Evolutionary conservation across 352 stramenopile species (phyloP), one percentile per base, ranked within the genome.

Genomic region (Globisporangium okanoganense): DNA sequence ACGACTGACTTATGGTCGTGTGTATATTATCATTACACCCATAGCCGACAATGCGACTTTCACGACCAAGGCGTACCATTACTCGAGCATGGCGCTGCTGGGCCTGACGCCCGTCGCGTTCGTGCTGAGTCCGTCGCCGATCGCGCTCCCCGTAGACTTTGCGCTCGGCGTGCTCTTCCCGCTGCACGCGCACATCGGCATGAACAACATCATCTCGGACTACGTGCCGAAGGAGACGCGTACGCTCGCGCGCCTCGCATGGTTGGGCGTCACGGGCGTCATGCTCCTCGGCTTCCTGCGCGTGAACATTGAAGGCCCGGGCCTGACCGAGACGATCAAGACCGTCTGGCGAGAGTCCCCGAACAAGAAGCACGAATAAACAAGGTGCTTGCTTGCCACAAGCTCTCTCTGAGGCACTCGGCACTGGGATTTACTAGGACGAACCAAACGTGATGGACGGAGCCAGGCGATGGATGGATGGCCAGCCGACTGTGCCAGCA

Each of bases 161-260:
- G 73, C 81, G 44, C 65, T 98, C 16, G 79, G 87, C 45, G 78
- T 87, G 43, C 75, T 94, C 47, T 80, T 98, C 66, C 82, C 92
- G 3, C 74, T 94, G 41, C 94, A 98, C 73, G 78, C 76, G 35
- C 95, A 97, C 79, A 95, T 98, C 52, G 92, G 94, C 52, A 88
- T 98, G 76, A 98, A 97, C 80, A 91, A 95, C 70, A 92, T 98
- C 58, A 88, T 93, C 51, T 95, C 88, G 36, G 94, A 98, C 77
- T 98, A 98, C 72, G 90, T 96, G 63, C 92, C 94, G 29, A 96
- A 97, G 72, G 60, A 63, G n/a, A 44, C 64, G 54, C 68, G 72
- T 50, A 82, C 78, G 59, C 67, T 90, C 9, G 73, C 64, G 51
- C 84, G 88, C 65, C 58, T 92, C 41, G 79, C 67, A 50, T 80